Base-by-base conservation (phyloP, 805 yeast genomes). In the Groenewaldozyma tartarivorans region DNA sequence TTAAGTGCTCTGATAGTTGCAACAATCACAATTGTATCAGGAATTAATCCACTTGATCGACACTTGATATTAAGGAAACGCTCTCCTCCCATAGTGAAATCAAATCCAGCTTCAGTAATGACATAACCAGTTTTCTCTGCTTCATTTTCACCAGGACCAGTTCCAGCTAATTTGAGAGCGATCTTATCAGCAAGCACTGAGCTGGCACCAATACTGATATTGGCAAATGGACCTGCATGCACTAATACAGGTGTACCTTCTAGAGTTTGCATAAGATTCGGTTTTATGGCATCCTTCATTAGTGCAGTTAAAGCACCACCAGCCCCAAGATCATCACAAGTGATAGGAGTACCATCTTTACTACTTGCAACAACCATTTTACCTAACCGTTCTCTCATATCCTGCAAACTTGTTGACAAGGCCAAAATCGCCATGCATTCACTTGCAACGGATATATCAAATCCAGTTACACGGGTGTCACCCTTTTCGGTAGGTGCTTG, bases 211-310 rank as follows among this genome's bases (percentile, higher is more conserved):
- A 90, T 90, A 27, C 96, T 85, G 50, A 90, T 90, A 66, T 90
- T 90, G 49, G 97, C 97, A 61, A 90, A 90, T 26, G 97, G 97
- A 50, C 97, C 97, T 27, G 97, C 96, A 59, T 90, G 97, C n/a
- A 90, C 95, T 56, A 90, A 79, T 17, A 90, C 97, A 7, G 97
- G 97, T 4, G 96, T 87, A 46, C 97, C 97, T 64, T 90, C 96
- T 48, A 90, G 74, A 42, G 96, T 83, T 67, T 90, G 97, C 97
- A 90, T 90, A 61, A 90, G 64, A 62, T 85, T 90, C 51, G 97
- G 97, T 66, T 88, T 88, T 58, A 90, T 78, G 19, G 97, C 95
- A 60, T 90, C 96, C 67, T 86, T 88, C 72, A 90, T 71, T 52
- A 90, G 70, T 5, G 97, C 96, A 38, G 96, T 80, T 51, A 90